Evolutionary conservation across 2,329 filamentous ascomycete genomes (phyloP).

Genomic region (Dactylellina parvicollis): DNA sequence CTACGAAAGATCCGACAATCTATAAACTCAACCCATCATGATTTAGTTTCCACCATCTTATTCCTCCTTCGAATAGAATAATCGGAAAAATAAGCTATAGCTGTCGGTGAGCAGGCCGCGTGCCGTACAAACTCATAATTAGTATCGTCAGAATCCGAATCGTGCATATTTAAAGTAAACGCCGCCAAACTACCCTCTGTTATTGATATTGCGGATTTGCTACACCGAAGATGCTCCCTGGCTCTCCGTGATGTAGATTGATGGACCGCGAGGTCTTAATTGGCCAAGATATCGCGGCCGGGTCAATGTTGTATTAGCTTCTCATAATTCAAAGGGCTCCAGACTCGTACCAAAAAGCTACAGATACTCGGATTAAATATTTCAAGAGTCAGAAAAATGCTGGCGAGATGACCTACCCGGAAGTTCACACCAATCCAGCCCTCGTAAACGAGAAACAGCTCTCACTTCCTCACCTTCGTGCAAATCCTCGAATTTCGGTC

Average conservation of each 20-base stretch:
- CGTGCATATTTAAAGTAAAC: neutral
- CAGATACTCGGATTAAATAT: too few species aligned
- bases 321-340: too few species aligned
- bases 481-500: neutral
- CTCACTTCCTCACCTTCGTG: neutral
- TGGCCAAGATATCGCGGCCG: too few species aligned
- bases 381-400: too few species aligned
- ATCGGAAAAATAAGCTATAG: neutral
- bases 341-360: too few species aligned
- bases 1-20: neutral
- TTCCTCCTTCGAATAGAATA: neutral
- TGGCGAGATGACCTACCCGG: constrained; percentile 18
- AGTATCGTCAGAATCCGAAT: constrained; percentile 16
- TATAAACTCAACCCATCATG: neutral
- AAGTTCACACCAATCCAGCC: constrained; percentile 8
- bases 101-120: constrained; percentile 2
- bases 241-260: too few species aligned
- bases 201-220: neutral
- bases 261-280: too few species aligned
- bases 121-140: constrained; percentile 1
- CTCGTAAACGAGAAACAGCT: neutral
- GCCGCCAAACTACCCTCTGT: neutral
- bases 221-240: neutral
- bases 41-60: neutral
- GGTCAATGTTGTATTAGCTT: too few species aligned